phyloP scores from a whole-genome alignment of 805 yeast genomes.

The Metahyphopichia silvanorum region DNA sequence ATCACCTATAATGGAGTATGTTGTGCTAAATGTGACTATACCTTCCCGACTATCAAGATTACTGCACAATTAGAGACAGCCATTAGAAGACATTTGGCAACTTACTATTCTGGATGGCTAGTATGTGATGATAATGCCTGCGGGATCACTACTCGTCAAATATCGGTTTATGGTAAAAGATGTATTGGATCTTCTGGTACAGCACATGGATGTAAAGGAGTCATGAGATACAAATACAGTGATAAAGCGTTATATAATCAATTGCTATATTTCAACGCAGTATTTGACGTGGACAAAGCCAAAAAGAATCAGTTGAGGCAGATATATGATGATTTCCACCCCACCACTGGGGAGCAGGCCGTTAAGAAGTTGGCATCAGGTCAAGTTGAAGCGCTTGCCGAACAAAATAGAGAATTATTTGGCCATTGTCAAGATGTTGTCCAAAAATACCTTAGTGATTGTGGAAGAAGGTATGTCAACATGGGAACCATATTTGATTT shows the following conservation, averaged over 20 bases:
- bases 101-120: constrained; percentile 85
- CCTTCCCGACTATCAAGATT: constrained; percentile 51
- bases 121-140: constrained; percentile 84
- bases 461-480: constrained; percentile 88
- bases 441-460: constrained; percentile 68
- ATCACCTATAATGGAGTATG: constrained; percentile 67
- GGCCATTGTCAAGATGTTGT: constrained; percentile 54
- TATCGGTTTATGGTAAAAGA: constrained; percentile 84
- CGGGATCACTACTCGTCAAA: constrained; percentile 74
- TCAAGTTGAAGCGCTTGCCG: constrained; percentile 69
- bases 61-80: constrained; percentile 73
- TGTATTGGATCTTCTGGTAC: constrained; percentile 68
- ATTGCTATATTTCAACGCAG: constrained; percentile 67
- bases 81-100: constrained; percentile 64
- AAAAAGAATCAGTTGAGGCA: constrained; percentile 56
- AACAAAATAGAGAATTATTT: constrained; percentile 70
- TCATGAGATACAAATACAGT: constrained; percentile 70
- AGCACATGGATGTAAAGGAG: constrained; percentile 71
- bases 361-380: constrained; percentile 40
- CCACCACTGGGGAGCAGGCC: constrained; percentile 12
- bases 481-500: constrained; percentile 76
- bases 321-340: constrained; percentile 35
- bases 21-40: constrained; percentile 59
- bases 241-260: constrained; percentile 86
- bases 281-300: constrained; percentile 82